Evolutionary conservation across 164 flowering plant genomes (phyloP).

Genomic region (Magnolia changhungtana): DNA sequence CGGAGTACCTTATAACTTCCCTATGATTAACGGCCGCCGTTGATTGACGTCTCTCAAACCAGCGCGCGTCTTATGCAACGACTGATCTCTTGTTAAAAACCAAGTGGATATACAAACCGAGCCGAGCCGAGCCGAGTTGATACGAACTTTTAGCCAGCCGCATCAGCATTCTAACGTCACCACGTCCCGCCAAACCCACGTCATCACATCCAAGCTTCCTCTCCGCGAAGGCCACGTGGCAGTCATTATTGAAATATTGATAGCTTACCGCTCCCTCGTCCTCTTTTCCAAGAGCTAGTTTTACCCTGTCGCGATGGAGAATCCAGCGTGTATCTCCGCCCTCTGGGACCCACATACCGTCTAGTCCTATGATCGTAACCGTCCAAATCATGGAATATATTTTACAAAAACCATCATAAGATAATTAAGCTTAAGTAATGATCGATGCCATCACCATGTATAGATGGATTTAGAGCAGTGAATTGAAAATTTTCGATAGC

Average conservation of each 20-base stretch:
- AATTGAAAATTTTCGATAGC: neutral
- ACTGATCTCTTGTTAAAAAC: too few relatives aligned
- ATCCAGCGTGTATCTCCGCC: too few relatives aligned
- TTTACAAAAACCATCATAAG: neutral
- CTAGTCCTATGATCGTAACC: neutral
- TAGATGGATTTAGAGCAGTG: neutral
- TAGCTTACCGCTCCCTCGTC: neutral
- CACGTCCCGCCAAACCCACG: neutral
- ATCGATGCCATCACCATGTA: neutral
- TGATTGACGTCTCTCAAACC: too few relatives aligned
- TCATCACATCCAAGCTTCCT: neutral
- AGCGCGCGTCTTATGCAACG: too few relatives aligned
- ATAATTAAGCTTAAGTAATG: neutral
- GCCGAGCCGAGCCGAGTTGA: neutral
- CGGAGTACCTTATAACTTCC: too few relatives aligned
- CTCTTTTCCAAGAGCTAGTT: too few relatives aligned
- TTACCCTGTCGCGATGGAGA: too few relatives aligned
- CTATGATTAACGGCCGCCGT: too few relatives aligned
- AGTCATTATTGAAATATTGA: slow-evolving; percentile 4
- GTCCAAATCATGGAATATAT: neutral
- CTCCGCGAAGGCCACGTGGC: slow-evolving; percentile 3
- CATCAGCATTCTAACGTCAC: neutral
- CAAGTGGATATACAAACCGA: too few relatives aligned
- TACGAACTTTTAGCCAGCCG: neutral
- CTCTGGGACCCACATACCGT: neutral